Evolutionary conservation across 2,329 filamentous ascomycete genomes (phyloP).

Genomic region (Furcasterigmium furcatum): DNA sequence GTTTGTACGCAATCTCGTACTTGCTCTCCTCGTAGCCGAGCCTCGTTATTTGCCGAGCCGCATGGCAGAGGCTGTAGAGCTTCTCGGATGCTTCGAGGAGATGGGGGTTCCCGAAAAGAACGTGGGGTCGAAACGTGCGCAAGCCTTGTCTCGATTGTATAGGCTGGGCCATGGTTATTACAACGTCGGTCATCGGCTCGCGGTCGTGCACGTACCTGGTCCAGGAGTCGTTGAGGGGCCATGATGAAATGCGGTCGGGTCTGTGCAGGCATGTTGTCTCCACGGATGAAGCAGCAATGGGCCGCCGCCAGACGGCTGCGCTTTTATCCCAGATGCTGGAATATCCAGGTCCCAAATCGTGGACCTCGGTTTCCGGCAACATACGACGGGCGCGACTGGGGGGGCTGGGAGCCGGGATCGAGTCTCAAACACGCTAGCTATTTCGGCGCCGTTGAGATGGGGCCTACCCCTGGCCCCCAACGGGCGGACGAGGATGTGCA

Average conservation of each 20-base stretch:
- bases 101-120: neutral
- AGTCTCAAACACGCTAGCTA: slow-evolving; percentile 1
- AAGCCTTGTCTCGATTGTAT: neutral
- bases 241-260: neutral
- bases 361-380: neutral
- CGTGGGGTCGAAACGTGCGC: neutral
- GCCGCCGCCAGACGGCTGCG: neutral
- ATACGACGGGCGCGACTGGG: neutral
- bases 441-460: neutral
- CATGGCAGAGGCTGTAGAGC: neutral
- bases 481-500: neutral
- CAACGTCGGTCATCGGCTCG: neutral
- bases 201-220: neutral
- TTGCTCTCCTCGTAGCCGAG: neutral
- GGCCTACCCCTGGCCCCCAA: neutral
- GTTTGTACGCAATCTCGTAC: neutral
- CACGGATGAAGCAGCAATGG: neutral
- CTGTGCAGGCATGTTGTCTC: neutral
- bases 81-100: neutral
- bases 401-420: neutral
- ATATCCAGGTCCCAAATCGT: neutral
- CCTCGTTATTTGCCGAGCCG: neutral
- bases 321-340: neutral
- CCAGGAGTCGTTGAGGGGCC: neutral
- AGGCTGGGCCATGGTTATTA: neutral